Evolutionary conservation across 2,329 filamentous ascomycete species (phyloP).

Genomic region (Daldinia sp.): DNA sequence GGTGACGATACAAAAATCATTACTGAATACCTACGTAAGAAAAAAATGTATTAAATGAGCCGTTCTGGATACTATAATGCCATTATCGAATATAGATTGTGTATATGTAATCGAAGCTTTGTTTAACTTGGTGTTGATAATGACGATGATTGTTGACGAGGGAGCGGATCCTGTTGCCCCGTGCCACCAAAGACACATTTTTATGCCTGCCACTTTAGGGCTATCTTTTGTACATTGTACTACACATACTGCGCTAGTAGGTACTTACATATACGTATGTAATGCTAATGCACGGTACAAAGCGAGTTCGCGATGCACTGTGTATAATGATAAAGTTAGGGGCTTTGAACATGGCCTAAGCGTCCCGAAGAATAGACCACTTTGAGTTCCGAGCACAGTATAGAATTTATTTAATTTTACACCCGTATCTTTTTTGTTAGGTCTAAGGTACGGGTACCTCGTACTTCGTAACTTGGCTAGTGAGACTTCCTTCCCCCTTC

Average conservation of each 20-base stretch:
- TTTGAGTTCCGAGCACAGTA: conserved; percentile 32
- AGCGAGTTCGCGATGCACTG: conserved; percentile 5
- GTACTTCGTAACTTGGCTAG: not conserved
- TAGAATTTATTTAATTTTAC: conserved; percentile 18
- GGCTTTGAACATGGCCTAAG: conserved; percentile 21
- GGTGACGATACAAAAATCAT: not conserved
- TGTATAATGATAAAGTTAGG: conserved; percentile 13
- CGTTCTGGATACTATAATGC: not conserved
- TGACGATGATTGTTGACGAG: not conserved
- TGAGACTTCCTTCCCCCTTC: not conserved
- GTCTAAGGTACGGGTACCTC: too few relatives aligned
- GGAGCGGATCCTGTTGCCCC: conserved; percentile 25
- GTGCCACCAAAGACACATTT: conserved; percentile 28
- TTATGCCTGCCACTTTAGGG: conserved; percentile 5
- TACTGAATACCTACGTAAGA: not conserved
- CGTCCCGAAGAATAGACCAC: conserved; percentile 19
- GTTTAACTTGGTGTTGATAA: not conserved
- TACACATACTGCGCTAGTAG: not conserved
- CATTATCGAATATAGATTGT: not conserved
- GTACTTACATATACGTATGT: too few relatives aligned
- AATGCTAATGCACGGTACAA: not conserved
- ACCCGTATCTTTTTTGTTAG: not conserved
- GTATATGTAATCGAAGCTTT: not conserved
- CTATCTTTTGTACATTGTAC: not conserved
- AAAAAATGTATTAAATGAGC: not conserved